Percentiles rank a stretch among this genome's conserved stretches.
Evolutionary conservation across 208 protist species (phyloP).

Genomic region (Angomonas deanei): DNA sequence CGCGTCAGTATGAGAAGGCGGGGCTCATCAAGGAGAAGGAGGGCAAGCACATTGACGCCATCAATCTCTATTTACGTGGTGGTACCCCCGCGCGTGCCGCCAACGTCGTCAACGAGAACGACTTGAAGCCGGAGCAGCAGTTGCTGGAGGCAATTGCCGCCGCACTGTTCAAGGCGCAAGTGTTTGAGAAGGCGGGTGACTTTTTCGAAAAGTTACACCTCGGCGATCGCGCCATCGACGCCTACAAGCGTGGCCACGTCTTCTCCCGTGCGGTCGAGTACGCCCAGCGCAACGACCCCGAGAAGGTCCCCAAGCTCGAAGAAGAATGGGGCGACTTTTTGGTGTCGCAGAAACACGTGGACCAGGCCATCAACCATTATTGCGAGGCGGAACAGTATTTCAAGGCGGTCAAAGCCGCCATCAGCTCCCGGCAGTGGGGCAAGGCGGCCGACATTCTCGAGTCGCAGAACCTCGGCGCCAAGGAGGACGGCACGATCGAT

Average conservation of each 20-base stretch:
- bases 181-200: conserved; percentile 95
- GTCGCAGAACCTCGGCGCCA: conserved; percentile 36
- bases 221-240: conserved; percentile 91
- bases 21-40: conserved; percentile 93
- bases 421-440: conserved; percentile 93
- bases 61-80: conserved; percentile 94
- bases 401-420: conserved; percentile 95
- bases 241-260: conserved; percentile 91
- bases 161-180: conserved; percentile 87
- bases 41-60: conserved; percentile 92
- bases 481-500: conserved; percentile 20
- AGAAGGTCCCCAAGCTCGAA: conserved; percentile 83
- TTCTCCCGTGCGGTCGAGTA: conserved; percentile 95
- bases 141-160: conserved; percentile 93
- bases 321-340: conserved; percentile 96
- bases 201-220: conserved; percentile 95
- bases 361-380: conserved; percentile 97
- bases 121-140: conserved; percentile 81
- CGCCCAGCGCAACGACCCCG: conserved; percentile 55
- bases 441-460: conserved; percentile 90
- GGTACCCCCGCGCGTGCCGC: conserved; percentile 92
- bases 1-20: conserved; percentile 94
- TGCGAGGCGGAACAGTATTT: conserved; percentile 91
- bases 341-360: conserved; percentile 92
- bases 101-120: conserved; percentile 81